These are phyloP conservation scores for Colletotrichum spinosum DNA, from an alignment of 2,329 filamentous ascomycete genomes.

Conservation along the genomic window DNA sequence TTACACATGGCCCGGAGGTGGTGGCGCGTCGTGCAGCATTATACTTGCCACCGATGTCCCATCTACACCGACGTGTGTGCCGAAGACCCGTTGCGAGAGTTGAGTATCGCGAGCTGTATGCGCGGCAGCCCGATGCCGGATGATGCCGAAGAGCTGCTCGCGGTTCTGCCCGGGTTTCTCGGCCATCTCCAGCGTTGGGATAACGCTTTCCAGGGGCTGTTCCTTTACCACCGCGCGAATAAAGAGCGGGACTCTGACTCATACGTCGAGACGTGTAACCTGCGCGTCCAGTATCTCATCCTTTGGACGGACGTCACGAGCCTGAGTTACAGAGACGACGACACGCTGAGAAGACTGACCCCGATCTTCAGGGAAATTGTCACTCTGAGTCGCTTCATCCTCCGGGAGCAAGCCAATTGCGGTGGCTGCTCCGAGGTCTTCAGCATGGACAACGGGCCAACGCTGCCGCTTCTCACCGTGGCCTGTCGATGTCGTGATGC, in stretches of 20 bases:
- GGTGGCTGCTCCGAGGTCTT: slow-evolving; percentile 47
- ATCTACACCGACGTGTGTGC: slow-evolving; percentile 43
- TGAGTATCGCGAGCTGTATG: slow-evolving; percentile 45
- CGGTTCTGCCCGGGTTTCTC: slow-evolving; percentile 50
- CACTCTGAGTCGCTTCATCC: slow-evolving; percentile 48
- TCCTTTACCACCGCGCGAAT: slow-evolving; percentile 43
- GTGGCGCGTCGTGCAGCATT: slow-evolving; percentile 51
- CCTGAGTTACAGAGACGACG: slow-evolving; percentile 50
- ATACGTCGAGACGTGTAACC: slow-evolving; percentile 52
- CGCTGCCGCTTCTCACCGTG: slow-evolving; percentile 55
- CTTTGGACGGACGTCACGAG: slow-evolving; percentile 52
- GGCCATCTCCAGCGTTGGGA: slow-evolving; percentile 55
- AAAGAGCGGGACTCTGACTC: slow-evolving; percentile 38
- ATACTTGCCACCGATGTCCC: slow-evolving; percentile 51
- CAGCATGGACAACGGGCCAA: slow-evolving; percentile 59
- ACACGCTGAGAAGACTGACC: slow-evolving; percentile 50
- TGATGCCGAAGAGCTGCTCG: slow-evolving; percentile 44
- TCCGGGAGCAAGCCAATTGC: slow-evolving; percentile 41
- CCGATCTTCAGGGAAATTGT: slow-evolving; percentile 57
- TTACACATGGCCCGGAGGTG: slow-evolving; percentile 50
- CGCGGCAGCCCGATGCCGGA: slow-evolving; percentile 44
- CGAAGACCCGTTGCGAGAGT: slow-evolving; percentile 41
- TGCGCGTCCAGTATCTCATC: slow-evolving; percentile 56
- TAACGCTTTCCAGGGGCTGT: slow-evolving; percentile 51
- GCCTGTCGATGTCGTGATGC: slow-evolving; percentile 55